Percentiles rank a stretch among this genome's conserved stretches.
phyloP scores from a whole-genome alignment of 495 filamentous ascomycete genomes.

The Penicillium angulare region DNA sequence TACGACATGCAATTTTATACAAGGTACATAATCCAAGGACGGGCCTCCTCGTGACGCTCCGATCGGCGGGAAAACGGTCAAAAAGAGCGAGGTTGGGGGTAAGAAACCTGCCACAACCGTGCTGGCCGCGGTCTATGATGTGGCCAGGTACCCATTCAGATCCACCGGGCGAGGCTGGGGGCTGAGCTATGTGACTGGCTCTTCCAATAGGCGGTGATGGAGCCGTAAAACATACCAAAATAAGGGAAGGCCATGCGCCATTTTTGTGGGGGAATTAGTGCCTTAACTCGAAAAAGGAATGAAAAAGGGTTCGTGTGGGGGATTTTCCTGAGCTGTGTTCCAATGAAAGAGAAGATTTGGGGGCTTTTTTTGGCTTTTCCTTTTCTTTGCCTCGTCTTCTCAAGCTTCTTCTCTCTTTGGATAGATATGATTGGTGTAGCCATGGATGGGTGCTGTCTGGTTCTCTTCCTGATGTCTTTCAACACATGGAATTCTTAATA shows the following conservation, averaged over 20 bases:
- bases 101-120: slow-evolving; percentile 1
- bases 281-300: background rate
- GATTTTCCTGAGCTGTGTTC: slow-evolving; percentile 8
- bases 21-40: background rate
- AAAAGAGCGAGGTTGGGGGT: slow-evolving; percentile 4
- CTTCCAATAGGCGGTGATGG: slow-evolving; percentile 10
- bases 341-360: background rate
- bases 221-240: slow-evolving; percentile 17
- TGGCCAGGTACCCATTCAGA: slow-evolving; percentile 22
- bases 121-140: slow-evolving; percentile 8
- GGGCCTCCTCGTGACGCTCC: slow-evolving; percentile 1
- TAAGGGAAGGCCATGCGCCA: slow-evolving; percentile 26
- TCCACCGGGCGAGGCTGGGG: slow-evolving; percentile 21
- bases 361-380: background rate
- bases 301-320: slow-evolving; percentile 28
- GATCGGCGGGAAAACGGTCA: slow-evolving; percentile 3
- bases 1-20: too few species aligned
- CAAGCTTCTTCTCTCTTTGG: too few species aligned
- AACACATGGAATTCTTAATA: too few species aligned
- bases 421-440: background rate
- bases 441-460: background rate
- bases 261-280: slow-evolving; percentile 29
- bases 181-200: background rate
- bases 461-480: too few species aligned
- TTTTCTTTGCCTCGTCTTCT: too few species aligned